These are phyloP conservation scores for Anisodus tanguticus DNA, from an alignment of 257 asterid species.

Conservation along the genomic window DNA sequence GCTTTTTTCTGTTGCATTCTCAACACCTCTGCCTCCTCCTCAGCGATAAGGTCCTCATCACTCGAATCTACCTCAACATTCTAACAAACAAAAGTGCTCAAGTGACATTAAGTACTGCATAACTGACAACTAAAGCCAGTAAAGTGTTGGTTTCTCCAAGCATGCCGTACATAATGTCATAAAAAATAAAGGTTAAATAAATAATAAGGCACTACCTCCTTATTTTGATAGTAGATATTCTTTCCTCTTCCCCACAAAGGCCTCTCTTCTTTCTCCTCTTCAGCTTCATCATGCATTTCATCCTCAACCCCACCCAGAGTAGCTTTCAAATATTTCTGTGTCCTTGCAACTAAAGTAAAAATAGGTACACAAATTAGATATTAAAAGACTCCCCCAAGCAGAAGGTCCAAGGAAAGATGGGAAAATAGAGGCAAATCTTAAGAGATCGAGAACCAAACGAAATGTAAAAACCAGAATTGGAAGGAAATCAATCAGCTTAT, in stretches of 20 bases:
- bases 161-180: neutral
- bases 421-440: neutral
- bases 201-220: conserved; percentile 30
- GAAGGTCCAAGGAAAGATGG: conserved; percentile 16
- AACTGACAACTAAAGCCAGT: neutral
- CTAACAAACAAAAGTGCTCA: conserved; percentile 30
- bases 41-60: conserved; percentile 75
- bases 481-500: neutral
- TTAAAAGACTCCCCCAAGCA: conserved; percentile 9
- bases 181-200: neutral
- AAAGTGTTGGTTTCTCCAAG: neutral
- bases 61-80: conserved; percentile 60
- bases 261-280: conserved; percentile 57
- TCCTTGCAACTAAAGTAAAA: conserved; percentile 62
- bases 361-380: conserved; percentile 26
- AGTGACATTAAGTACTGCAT: neutral
- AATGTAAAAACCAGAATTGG: neutral
- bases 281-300: conserved; percentile 64
- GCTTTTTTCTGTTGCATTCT: conserved; percentile 65
- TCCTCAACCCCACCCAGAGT: conserved; percentile 81
- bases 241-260: conserved; percentile 60
- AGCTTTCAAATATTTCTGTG: conserved; percentile 59
- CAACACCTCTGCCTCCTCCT: conserved; percentile 77
- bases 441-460: conserved; percentile 9
- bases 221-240: conserved; percentile 48